phyloP scores from a whole-genome alignment of 495 filamentous ascomycete genomes.

The Pseudoneurospora amorphoporcata region DNA sequence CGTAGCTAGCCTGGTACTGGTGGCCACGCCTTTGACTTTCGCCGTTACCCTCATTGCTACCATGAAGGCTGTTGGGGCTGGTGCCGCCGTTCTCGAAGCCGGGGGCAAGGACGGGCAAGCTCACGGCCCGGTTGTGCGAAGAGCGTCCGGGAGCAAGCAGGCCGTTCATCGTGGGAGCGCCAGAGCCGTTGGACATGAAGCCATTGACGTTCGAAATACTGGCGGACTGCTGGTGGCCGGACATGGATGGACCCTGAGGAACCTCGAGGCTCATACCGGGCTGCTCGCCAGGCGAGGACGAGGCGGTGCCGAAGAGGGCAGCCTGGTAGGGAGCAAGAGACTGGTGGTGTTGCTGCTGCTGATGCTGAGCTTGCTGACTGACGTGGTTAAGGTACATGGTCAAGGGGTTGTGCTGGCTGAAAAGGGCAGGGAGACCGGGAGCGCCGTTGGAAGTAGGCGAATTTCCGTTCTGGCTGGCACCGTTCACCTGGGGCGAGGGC shows the following conservation, averaged over 20 bases:
- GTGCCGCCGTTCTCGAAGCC: conserved; percentile 40
- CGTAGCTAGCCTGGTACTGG: conserved; percentile 45
- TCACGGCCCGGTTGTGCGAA: conserved; percentile 76
- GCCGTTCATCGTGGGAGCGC: conserved; percentile 59
- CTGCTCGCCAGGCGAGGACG: conserved; percentile 42
- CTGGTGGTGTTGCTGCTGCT: conserved; percentile 61
- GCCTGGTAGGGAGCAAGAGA: conserved; percentile 49
- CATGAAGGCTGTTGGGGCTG: conserved; percentile 35
- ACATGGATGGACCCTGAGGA: conserved; percentile 36
- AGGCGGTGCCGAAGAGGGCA: conserved; percentile 47
- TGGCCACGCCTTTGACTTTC: conserved; percentile 43
- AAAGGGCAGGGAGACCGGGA: conserved; percentile 45
- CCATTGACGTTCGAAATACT: conserved; percentile 47
- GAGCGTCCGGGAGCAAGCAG: conserved; percentile 67
- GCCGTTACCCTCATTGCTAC: conserved; percentile 25
- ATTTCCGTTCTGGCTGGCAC: conserved; percentile 44
- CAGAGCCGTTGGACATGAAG: conserved; percentile 40
- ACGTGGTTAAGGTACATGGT: conserved; percentile 91
- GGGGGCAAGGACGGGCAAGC: conserved; percentile 56
- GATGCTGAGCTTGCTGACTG: conserved; percentile 66
- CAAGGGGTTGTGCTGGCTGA: conserved; percentile 83
- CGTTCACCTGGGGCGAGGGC: conserved; percentile 57
- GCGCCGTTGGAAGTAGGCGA: conserved; percentile 34
- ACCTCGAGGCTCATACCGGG: conserved; percentile 39
- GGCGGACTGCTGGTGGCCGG: conserved; percentile 50